Evolutionary conservation across 345 rosid species (phyloP), one percentile per base, ranked within the genome.

Genomic region (Gossypium mustelinum): DNA sequence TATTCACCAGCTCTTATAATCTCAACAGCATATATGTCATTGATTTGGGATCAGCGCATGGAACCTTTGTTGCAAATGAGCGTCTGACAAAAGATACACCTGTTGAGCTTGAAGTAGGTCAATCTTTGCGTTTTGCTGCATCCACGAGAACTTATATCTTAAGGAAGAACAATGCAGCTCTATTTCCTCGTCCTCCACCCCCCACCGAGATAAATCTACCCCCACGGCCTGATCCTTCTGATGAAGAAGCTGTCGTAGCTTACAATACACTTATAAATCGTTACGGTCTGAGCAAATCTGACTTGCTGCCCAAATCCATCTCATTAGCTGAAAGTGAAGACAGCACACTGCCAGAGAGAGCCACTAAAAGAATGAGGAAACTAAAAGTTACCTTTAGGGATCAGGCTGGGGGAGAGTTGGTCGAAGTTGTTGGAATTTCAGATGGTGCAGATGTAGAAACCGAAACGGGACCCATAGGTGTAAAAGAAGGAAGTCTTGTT

Each of bases 391-490:
- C 64, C 64, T 60, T 60, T 10, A 60, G 65, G 80, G 98, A 93
- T 90, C 94, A 91, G 70, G 88, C 83, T 64, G 99, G 99, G 57
- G 97, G 98, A 76, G 92, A 90, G 85, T 84, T 91, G 63, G 90
- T 89, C 75, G 92, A 95, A 77, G 87, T 95, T 48, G 98, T 95
- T 77, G 99, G 99, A 59, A 43, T 86, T 74, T 95, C 99, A 14
- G 99, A 95, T 84, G 99, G 97, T 68, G 94, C 85, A 2, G 99
- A 91, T 73, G 97, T 91, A 67, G 98, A 87, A 75, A 95, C 98
- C n/a, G 98, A 89, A 85, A 93, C 99, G 45, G 98, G 97, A 82
- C 97, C 94, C 0, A 18, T 86, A 27, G 97, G 94, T 48, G 90
- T 94, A 68, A 91, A 84, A 78, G 98, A 94, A 84, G 98, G 98